phyloP scores from a whole-genome alignment of 768 basidiomycete species.

The Russula emetica region DNA sequence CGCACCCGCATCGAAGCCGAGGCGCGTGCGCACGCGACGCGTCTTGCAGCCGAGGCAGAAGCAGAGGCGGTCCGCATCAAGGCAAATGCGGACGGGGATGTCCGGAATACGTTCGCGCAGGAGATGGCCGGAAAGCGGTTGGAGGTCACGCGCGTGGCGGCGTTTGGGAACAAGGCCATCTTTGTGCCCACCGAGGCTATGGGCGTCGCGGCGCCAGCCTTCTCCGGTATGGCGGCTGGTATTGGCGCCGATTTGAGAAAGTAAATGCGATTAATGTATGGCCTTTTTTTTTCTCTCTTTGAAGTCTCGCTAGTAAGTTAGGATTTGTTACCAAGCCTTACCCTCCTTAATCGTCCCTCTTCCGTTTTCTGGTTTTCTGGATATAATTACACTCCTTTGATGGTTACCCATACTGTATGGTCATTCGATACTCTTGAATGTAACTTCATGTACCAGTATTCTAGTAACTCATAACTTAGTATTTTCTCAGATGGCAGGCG shows the following conservation, averaged over 20 bases:
- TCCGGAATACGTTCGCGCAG: conserved; percentile 61
- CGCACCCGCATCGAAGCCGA: conserved; percentile 63
- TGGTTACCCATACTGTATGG: too few relatives aligned
- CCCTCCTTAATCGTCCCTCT: too few relatives aligned
- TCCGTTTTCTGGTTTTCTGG: too few relatives aligned
- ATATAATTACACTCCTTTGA: too few relatives aligned
- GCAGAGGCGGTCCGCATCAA: conserved; percentile 63
- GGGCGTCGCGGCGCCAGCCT: conserved; percentile 54
- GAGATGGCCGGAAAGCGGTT: conserved; percentile 71
- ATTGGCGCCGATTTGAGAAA: conserved; percentile 41
- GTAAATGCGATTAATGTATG: not conserved
- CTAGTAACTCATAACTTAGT: too few relatives aligned
- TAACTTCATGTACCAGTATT: too few relatives aligned
- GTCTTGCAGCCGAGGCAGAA: conserved; percentile 71
- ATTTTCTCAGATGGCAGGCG: too few relatives aligned
- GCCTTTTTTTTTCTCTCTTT: too few relatives aligned
- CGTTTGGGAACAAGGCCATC: conserved; percentile 64
- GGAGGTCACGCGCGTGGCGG: conserved; percentile 57
- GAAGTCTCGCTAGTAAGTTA: too few relatives aligned
- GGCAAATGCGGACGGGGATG: conserved; percentile 56
- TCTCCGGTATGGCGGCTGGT: conserved; percentile 64
- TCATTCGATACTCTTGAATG: too few relatives aligned
- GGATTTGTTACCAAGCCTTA: too few relatives aligned
- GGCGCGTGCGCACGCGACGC: conserved; percentile 73
- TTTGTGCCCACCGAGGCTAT: conserved; percentile 64